Conservation (phyloP, 371 early-diverging fungal genomes). For the Fennellomyces sp. region DNA sequence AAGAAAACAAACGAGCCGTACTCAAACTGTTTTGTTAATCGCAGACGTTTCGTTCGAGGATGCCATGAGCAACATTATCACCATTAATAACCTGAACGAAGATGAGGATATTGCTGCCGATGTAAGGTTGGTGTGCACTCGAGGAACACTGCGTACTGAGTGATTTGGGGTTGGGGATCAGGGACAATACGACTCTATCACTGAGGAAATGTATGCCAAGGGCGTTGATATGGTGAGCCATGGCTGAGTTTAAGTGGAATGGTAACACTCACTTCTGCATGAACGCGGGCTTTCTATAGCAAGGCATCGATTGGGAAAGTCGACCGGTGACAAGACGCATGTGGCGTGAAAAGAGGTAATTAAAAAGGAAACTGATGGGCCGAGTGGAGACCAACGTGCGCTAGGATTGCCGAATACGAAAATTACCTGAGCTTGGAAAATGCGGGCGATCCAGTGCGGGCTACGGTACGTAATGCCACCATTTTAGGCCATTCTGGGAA, state of each 20-base stretch:
- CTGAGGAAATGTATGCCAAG: slow-evolving; percentile 33
- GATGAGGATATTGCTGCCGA: slow-evolving; percentile 1
- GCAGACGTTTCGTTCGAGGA: background rate
- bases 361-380: background rate
- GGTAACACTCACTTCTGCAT: slow-evolving; percentile 11
- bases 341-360: slow-evolving; percentile 36
- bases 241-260: slow-evolving; percentile 8
- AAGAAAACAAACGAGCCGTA: no score
- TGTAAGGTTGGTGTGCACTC: background rate
- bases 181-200: slow-evolving; percentile 19
- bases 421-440: slow-evolving; percentile 28
- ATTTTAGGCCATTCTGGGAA: slow-evolving; percentile 6
- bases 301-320: slow-evolving; percentile 42
- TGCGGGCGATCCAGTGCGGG: slow-evolving; percentile 6
- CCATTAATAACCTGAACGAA: background rate
- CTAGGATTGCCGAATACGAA: slow-evolving; percentile 25
- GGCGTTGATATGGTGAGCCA: slow-evolving; percentile 42
- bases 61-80: background rate
- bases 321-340: slow-evolving; percentile 20
- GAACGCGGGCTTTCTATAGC: slow-evolving; percentile 23
- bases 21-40: no score
- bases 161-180: no score
- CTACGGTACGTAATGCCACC: background rate
- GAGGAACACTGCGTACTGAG: no score
- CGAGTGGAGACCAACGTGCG: no score